These are phyloP conservation scores for Suhomyces coccinellae DNA, from an alignment of 1,139 yeast species.

Conservation along the genomic window DNA sequence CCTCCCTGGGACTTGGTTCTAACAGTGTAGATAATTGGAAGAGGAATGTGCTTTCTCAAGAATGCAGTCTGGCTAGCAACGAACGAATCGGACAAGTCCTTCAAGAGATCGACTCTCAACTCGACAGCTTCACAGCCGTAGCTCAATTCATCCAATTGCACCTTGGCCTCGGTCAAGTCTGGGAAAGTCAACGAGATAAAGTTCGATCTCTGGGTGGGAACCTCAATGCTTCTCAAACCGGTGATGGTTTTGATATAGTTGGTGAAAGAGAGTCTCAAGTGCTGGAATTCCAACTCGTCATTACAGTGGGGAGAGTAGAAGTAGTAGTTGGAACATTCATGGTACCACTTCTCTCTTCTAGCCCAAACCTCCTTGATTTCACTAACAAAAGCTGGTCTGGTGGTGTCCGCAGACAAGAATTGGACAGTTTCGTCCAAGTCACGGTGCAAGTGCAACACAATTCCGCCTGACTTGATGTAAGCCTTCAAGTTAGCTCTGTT, in stretches of 20 bases:
- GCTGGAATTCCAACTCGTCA: constrained; percentile 53
- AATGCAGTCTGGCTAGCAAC: constrained; percentile 75
- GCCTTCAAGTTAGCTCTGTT: constrained; percentile 63
- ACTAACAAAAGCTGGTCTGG: constrained; percentile 82
- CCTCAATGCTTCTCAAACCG: constrained; percentile 46
- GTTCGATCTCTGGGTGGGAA: constrained; percentile 61
- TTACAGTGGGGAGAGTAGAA: constrained; percentile 78
- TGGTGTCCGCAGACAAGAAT: constrained; percentile 71
- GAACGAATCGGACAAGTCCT: constrained; percentile 48
- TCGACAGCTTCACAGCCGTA: constrained; percentile 83
- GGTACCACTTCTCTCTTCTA: constrained; percentile 78
- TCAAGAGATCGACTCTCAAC: constrained; percentile 72
- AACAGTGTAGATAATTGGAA: constrained; percentile 82
- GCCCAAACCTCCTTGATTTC: constrained; percentile 84
- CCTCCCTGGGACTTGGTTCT: constrained; percentile 86
- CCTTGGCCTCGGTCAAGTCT: constrained; percentile 48
- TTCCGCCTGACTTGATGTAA: constrained; percentile 59
- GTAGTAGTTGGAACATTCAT: constrained; percentile 74
- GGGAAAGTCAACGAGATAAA: constrained; percentile 72
- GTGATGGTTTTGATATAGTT: constrained; percentile 62
- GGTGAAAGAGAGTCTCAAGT: constrained; percentile 59
- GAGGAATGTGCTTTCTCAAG: constrained; percentile 57
- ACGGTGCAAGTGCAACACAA: constrained; percentile 88
- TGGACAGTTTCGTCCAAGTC: constrained; percentile 77
- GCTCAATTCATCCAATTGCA: constrained; percentile 52